These are phyloP conservation scores for Ustilago lituana DNA, from an alignment of 1,284 basidiomycete genomes.

Conservation along the genomic window DNA sequence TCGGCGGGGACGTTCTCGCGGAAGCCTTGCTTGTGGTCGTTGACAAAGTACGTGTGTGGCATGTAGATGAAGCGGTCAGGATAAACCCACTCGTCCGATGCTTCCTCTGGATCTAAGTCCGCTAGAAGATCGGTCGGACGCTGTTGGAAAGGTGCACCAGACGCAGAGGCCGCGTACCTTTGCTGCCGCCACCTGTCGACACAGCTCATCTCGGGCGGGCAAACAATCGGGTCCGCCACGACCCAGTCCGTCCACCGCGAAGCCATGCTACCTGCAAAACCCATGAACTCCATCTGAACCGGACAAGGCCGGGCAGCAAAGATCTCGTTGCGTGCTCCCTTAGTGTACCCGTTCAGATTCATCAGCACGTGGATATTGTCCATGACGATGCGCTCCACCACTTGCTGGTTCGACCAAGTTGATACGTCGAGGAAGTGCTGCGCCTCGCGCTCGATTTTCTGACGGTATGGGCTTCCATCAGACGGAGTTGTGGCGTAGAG, in stretches of 20 bases:
- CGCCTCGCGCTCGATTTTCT: conserved; percentile 71
- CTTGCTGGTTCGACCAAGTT: conserved; percentile 69
- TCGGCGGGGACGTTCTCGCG: conserved; percentile 40
- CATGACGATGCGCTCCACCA: conserved; percentile 70
- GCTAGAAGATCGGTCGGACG: conserved; percentile 69
- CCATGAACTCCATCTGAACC: conserved; percentile 72
- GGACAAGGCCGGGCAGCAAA: conserved; percentile 74
- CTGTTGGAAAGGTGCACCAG: conserved; percentile 28
- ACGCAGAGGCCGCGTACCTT: neutral
- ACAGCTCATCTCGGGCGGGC: conserved; percentile 71
- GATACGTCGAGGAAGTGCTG: conserved; percentile 73
- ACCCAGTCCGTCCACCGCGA: conserved; percentile 76
- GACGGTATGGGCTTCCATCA: conserved; percentile 72
- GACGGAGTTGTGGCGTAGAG: conserved; percentile 73
- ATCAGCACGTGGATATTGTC: conserved; percentile 74
- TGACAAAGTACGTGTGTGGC: conserved; percentile 74
- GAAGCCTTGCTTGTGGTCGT: conserved; percentile 74
- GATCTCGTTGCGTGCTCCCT: conserved; percentile 74
- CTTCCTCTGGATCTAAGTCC: conserved; percentile 72
- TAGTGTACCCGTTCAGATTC: conserved; percentile 76
- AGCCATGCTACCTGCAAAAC: conserved; percentile 72
- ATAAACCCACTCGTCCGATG: conserved; percentile 72
- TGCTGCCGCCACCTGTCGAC: conserved; percentile 68
- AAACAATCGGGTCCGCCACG: conserved; percentile 72
- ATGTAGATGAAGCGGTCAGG: conserved; percentile 69